Base-by-base conservation (phyloP, 306 rosid species). In the Ochetophila trinervis region DNA sequence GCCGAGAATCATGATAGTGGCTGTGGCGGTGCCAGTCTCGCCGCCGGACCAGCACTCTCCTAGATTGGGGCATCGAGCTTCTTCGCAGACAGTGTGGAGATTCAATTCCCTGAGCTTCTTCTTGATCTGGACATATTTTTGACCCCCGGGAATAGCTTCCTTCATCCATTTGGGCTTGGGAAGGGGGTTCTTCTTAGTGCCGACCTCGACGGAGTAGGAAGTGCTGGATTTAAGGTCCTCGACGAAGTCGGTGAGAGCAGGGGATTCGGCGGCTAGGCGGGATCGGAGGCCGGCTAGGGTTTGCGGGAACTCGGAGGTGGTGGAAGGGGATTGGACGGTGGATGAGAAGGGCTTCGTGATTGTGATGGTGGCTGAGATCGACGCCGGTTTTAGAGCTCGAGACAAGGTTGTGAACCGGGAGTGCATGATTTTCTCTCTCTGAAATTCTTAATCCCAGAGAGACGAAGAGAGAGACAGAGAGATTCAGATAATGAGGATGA, bases 1-100 rank as follows among this genome's bases (percentile, higher is more conserved):
- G 14, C 99, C 99, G 30, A 94, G 82, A 47, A 94, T 94, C 99
- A 94, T 94, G 68, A 94, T 94, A 22, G 99, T 94, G 51, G 97
- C 99, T 0, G 99, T 94, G 63, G 99, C 99, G 19, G 99, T 88
- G 7, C 97, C 99, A 0, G 99, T 94, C 80, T 94, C 97, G 20
- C 99, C 99, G 45, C 99, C 99, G 58, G 99, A 94, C 97, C 99
- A 94, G 81, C 99, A 94, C 83, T 94, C 99, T 0, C 96, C 96
- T 68, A 94, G 76, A 66, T 94, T 94, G 49, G 99, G 99, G 62
- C 99, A 93, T 40, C 59, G 79, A 3, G 97, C 99, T 74, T 94
- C 99, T 77, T 94, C 99, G 62, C 99, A 94, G 40, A 94, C 97
- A 0, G 99, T 94, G 78, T 90, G 96, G 23, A 94, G 96, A 75